Evolutionary conservation across 352 stramenopile species (phyloP).

Genomic region (Nannochloropsis limnetica): DNA sequence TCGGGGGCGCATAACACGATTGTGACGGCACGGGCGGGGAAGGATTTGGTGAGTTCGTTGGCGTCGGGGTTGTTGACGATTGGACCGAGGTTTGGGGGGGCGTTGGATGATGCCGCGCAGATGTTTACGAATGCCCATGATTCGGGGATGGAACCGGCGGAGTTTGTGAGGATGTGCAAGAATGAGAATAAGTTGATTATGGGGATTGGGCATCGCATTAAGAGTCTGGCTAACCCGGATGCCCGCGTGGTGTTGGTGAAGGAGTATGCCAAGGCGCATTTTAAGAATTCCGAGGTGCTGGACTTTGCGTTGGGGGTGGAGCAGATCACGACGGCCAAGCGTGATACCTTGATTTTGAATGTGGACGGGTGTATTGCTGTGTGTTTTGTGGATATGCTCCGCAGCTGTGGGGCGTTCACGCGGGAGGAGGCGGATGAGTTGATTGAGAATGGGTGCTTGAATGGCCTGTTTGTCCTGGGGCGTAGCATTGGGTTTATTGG

Average conservation of each 20-base stretch:
- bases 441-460: constrained; percentile 86
- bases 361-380: constrained; percentile 91
- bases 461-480: constrained; percentile 75
- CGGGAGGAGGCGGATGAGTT: constrained; percentile 74
- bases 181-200: constrained; percentile 90
- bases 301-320: constrained; percentile 89
- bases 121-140: constrained; percentile 82
- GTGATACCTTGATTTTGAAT: constrained; percentile 92
- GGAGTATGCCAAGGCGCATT: constrained; percentile 83
- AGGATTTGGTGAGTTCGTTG: constrained; percentile 84
- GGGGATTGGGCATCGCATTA: constrained; percentile 91
- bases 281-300: constrained; percentile 80
- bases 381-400: constrained; percentile 90
- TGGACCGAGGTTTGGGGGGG: constrained; percentile 85
- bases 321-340: constrained; percentile 91
- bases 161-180: constrained; percentile 87
- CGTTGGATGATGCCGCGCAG: constrained; percentile 77
- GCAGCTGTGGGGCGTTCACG: constrained; percentile 59
- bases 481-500: constrained; percentile 77
- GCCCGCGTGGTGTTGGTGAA: constrained; percentile 92
- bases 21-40: constrained; percentile 79
- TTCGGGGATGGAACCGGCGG: constrained; percentile 67
- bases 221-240: constrained; percentile 85
- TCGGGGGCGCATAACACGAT: constrained; percentile 94
- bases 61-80: constrained; percentile 90